Evolutionary conservation across 495 filamentous ascomycete genomes (phyloP), one percentile per base, ranked within the genome.

Genomic region (Penicillium herquei): DNA sequence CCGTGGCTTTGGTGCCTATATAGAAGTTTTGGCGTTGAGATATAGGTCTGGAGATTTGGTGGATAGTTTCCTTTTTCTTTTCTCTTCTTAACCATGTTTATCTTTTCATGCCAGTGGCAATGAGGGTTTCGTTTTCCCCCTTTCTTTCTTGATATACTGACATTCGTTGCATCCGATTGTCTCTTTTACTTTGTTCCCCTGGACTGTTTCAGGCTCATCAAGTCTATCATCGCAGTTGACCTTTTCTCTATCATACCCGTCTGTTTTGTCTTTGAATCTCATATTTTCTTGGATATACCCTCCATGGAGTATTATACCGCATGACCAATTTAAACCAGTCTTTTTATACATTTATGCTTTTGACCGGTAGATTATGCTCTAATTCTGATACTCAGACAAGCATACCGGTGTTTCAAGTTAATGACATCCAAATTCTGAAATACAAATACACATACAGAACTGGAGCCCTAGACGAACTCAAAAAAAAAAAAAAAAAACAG

Each of bases 11-110:
- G 42, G 53, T 21, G 39, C 34, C 32, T 41, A 42, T 50, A 58
- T 42, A 70, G 65, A 69, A 60, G 33, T 41, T 56, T 64, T 59
- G 71, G 71, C 71, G 71, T 72, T 72, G 57, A 61, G 42, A 61
- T 67, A 67, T 43, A 69, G 46, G 58, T 44, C 57, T 39, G 58
- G 55, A 60, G 48, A 65, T 57, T 41, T 58, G 21, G 51, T 51
- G 45, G 56, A 49, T 60, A 57, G 45, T 47, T 43, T 31, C 45
- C 51, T 46, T 58, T 46, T 56, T 50, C 52, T 49, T 49, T 56
- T 46, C 52, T 47, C 47, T 17, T 50, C 13, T 34, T 9, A 32
- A 40, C 43, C 21, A 1, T 26, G 21, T 26, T 26, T 26, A 26
- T 26, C 21, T 26, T 26, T 26, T 26, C 21, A 26, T 26, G 21